Conservation (phyloP, 148 eudicot genomes). For the Vaccinium darrowii region DNA sequence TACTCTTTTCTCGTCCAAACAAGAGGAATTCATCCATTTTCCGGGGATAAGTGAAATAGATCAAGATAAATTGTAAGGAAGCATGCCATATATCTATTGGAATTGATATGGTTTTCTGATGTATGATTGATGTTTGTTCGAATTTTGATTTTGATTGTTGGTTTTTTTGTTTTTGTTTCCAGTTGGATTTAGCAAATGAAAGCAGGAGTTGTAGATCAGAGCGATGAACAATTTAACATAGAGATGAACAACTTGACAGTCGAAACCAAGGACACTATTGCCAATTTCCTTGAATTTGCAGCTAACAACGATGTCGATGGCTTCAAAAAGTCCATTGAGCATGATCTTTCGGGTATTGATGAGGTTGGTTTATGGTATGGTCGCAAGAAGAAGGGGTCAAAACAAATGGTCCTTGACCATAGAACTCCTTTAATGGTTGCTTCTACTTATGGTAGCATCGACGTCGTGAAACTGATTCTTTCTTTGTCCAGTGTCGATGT, state of each 20-base stretch:
- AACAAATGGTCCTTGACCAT: constrained; percentile 59
- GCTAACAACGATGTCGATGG: constrained; percentile 68
- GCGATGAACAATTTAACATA: constrained; percentile 8
- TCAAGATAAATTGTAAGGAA: neutral
- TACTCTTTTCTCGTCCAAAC: neutral
- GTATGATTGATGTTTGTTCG: neutral
- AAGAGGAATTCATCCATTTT: neutral
- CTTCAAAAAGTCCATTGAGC: constrained; percentile 40
- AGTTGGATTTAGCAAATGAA: constrained; percentile 19
- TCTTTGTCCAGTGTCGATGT: constrained; percentile 56
- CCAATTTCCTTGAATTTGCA: constrained; percentile 65
- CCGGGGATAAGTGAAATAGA: neutral
- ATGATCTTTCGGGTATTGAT: constrained; percentile 44
- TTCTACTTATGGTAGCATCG: constrained; percentile 62
- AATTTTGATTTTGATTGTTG: constrained; percentile 2
- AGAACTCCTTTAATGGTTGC: constrained; percentile 83
- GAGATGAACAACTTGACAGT: constrained; percentile 47
- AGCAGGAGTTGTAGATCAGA: constrained; percentile 23
- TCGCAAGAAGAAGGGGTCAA: constrained; percentile 55
- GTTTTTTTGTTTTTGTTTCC: constrained; percentile 1
- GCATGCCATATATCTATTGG: neutral
- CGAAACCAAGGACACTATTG: constrained; percentile 53
- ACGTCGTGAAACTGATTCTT: constrained; percentile 56
- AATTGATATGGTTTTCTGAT: neutral
- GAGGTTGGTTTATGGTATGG: constrained; percentile 73